Percentiles rank a stretch among this genome's conserved stretches.
Evolutionary conservation across 2,329 filamentous ascomycete genomes (phyloP).

Genomic region (Trichothecium roseum): DNA sequence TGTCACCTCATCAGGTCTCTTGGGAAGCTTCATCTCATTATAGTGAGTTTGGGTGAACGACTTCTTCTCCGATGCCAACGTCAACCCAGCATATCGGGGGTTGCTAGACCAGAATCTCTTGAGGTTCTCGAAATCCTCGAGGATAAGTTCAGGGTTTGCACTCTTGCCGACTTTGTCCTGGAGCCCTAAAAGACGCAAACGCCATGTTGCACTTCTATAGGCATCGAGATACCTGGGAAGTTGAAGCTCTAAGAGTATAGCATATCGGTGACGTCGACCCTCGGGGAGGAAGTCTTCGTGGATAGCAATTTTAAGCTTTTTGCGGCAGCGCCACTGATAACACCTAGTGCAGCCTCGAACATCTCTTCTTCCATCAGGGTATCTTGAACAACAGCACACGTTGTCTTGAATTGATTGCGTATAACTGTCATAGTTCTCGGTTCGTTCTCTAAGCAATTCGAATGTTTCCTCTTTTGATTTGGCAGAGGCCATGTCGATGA

Average conservation of each 20-base stretch:
- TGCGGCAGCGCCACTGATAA: neutral
- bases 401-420: too few relatives aligned
- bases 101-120: too few relatives aligned
- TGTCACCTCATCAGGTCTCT: constrained; percentile 5
- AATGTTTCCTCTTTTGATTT: too few relatives aligned
- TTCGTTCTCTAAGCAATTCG: too few relatives aligned
- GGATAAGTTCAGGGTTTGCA: constrained; percentile 1
- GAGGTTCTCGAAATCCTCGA: too few relatives aligned
- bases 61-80: constrained; percentile 14
- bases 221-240: too few relatives aligned
- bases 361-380: neutral
- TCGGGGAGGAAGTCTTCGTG: neutral
- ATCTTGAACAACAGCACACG: too few relatives aligned
- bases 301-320: neutral
- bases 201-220: too few relatives aligned
- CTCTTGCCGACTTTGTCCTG: neutral
- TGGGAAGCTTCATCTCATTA: constrained; percentile 7
- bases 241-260: too few relatives aligned
- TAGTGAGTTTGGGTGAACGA: constrained; percentile 16
- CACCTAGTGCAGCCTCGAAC: neutral
- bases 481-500: too few relatives aligned
- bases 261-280: too few relatives aligned
- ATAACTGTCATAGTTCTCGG: too few relatives aligned
- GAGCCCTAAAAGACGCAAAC: constrained; percentile 7
- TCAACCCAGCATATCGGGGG: neutral